Base-by-base conservation (phyloP, 192 early-diverging fungal genomes). In the Haplosporangium gracile region DNA sequence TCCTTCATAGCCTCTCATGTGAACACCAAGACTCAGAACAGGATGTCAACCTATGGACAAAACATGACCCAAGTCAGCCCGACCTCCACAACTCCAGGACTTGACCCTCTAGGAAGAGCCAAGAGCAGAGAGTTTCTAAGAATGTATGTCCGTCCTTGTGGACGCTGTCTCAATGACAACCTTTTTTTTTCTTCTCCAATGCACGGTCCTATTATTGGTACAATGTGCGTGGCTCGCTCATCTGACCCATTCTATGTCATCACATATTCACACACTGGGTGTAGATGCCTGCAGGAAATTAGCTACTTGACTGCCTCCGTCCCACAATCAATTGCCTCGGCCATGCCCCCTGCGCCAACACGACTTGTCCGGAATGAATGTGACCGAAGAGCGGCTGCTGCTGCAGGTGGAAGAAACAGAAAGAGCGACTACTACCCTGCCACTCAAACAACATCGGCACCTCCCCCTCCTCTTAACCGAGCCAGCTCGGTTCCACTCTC, bases 61-160 rank as follows among this genome's bases (percentile, higher is more conserved):
- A 86, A 78, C 83, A 87, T 83, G 84, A 77, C 74, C 47, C 83
- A 89, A 39, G 84, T 86, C 71, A 86, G 84, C 72, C 84, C 84
- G 2, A 86, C 84, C 9, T 77, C 84, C 43, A 24, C 79, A 18
- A 86, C 84, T 69, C 74, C 82, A 47, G 70, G 78, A 20, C 60
- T 81, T 18, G 92, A 91, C 85, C 92, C 68, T 76, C 93, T 90
- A 79, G 90, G 70, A 82, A 90, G 88, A 76, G 92, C 73, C 79
- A 95, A 94, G 68, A 95, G 93, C 75, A 90, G 93, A 72, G 93
- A 96, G 82, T 90, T 94, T 20, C 88, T 96, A 74, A 94, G 96
- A 91, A 90, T 91, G 94, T 96, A 90, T 53, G 90, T 75, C 22
- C 29, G 9, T 47, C 42, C 53, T 60, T 15, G 36, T 60, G 29